A percentile compares a stretch with the other conserved stretches of the same genome.
These are phyloP conservation scores for Entomortierella chlamydospora DNA, from an alignment of 192 early-diverging fungal genomes.

Conservation along the genomic window DNA sequence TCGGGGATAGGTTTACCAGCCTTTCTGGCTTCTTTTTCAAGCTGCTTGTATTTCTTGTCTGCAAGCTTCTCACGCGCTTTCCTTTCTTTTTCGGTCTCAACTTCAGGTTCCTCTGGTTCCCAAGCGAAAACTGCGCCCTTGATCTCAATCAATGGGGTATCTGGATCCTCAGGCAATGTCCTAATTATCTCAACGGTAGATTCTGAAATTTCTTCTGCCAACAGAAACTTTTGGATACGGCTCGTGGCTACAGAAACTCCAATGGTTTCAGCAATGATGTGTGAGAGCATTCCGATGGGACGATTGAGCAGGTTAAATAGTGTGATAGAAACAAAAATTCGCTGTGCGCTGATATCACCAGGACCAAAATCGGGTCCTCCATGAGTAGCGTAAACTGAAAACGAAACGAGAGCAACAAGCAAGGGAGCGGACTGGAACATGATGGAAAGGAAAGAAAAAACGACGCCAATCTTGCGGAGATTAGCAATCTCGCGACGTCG, in stretches of 20 bases:
- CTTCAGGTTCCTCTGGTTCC: constrained; percentile 34
- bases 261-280: constrained; percentile 35
- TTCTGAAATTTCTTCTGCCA: constrained; percentile 35
- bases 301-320: constrained; percentile 37
- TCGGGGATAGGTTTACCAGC: constrained; percentile 41
- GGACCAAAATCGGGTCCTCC: constrained; percentile 32
- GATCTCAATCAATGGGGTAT: constrained; percentile 28
- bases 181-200: background rate
- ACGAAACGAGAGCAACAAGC: constrained; percentile 33
- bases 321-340: constrained; percentile 36
- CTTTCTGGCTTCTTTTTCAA: constrained; percentile 35
- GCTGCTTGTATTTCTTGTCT: constrained; percentile 32
- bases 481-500: constrained; percentile 36
- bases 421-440: constrained; percentile 42
- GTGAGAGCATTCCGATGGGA: constrained; percentile 39
- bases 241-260: constrained; percentile 24
- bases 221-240: constrained; percentile 46
- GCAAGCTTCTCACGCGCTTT: constrained; percentile 23
- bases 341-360: constrained; percentile 24
- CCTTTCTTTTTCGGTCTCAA: constrained; percentile 39
- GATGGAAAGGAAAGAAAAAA: constrained; percentile 51
- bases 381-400: constrained; percentile 30
- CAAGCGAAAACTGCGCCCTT: constrained; percentile 40
- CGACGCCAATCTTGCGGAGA: constrained; percentile 48
- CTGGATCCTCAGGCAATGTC: constrained; percentile 34